These are phyloP conservation scores for Phascolomyces articulosus DNA, from an alignment of 371 early-diverging fungal genomes.

Conservation along the genomic window DNA sequence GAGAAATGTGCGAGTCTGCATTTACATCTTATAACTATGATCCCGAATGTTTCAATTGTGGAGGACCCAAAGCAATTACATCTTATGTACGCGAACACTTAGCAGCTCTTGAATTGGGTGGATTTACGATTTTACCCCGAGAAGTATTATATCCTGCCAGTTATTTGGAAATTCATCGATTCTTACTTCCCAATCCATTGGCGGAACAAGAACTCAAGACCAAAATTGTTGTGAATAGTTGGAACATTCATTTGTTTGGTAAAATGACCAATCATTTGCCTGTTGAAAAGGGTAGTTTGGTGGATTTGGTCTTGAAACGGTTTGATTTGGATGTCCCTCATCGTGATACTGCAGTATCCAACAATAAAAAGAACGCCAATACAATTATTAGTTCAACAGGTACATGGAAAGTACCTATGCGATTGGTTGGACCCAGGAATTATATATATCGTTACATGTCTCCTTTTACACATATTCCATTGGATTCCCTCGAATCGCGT, in stretches of 20 bases:
- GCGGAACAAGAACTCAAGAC: conserved; percentile 53
- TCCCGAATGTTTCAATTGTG: conserved; percentile 67
- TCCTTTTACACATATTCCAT: conserved; percentile 19
- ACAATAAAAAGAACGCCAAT: conserved; percentile 30
- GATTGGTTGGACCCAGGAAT: conserved; percentile 30
- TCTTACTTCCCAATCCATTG: conserved; percentile 40
- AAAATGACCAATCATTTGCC: conserved; percentile 64
- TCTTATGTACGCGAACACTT: conserved; percentile 59
- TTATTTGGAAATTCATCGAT: conserved; percentile 52
- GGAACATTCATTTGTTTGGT: conserved; percentile 63
- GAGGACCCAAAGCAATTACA: conserved; percentile 67
- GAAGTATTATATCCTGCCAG: conserved; percentile 58
- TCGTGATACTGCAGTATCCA: conserved; percentile 13
- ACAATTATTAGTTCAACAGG: conserved; percentile 36
- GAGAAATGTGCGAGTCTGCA: conserved; percentile 61
- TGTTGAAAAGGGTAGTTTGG: conserved; percentile 53
- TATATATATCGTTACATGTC: conserved; percentile 34
- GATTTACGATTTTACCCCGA: conserved; percentile 54
- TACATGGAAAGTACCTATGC: conserved; percentile 29
- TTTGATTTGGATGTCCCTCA: conserved; percentile 58
- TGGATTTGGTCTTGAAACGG: conserved; percentile 51
- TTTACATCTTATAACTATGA: conserved; percentile 59
- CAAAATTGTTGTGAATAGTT: conserved; percentile 41
- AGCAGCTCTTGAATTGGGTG: conserved; percentile 45
- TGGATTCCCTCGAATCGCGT: conserved; percentile 19